These are phyloP conservation scores for Colletotrichum nymphaeae DNA, from an alignment of 2,329 filamentous ascomycete genomes.

Conservation along the genomic window DNA sequence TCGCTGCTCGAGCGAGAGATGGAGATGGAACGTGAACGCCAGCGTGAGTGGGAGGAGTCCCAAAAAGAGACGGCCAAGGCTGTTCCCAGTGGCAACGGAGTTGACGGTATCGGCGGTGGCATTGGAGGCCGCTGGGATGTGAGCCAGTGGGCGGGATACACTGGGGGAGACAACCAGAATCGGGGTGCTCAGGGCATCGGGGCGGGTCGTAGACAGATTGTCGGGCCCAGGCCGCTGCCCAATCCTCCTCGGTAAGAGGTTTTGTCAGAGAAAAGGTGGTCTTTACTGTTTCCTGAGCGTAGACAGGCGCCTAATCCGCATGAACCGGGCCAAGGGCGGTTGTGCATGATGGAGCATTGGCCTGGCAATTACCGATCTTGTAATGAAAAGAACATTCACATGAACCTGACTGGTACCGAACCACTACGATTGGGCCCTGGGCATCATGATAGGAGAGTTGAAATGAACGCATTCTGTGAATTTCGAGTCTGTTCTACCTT, in stretches of 20 bases:
- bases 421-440: not conserved
- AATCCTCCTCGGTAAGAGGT: slow-evolving; percentile 21
- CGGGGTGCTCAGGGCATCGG: slow-evolving; percentile 74
- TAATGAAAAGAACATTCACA: not conserved
- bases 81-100: slow-evolving; percentile 60
- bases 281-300: slow-evolving; percentile 1
- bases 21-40: slow-evolving; percentile 81
- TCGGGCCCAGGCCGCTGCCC: slow-evolving; percentile 78
- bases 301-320: not conserved
- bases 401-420: not conserved
- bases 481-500: not conserved
- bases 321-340: not conserved
- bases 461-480: not conserved
- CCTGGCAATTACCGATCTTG: not conserved
- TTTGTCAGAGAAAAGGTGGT: not conserved
- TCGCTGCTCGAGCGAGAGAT: slow-evolving; percentile 83
- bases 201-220: slow-evolving; percentile 79
- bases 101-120: slow-evolving; percentile 75
- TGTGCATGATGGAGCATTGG: not conserved
- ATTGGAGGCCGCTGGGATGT: slow-evolving; percentile 79
- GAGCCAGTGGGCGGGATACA: slow-evolving; percentile 79
- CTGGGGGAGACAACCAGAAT: slow-evolving; percentile 81
- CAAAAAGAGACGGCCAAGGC: slow-evolving; percentile 73
- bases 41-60: slow-evolving; percentile 83
- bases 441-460: not conserved